Evolutionary conservation across 1,284 basidiomycete species (phyloP).

Genomic region (Porodaedalea pini): DNA sequence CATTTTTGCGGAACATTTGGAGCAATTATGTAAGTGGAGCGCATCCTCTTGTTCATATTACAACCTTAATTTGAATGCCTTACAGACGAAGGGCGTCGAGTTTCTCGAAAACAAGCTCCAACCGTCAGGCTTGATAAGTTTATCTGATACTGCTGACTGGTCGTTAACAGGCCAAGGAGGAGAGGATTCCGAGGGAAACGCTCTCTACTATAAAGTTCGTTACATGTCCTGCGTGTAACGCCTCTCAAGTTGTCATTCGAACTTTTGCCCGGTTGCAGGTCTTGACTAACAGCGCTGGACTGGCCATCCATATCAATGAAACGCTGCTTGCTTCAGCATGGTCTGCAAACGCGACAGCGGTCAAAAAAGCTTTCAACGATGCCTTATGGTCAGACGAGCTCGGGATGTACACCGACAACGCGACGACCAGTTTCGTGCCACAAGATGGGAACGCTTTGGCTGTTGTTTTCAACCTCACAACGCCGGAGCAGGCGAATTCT

Average conservation of each 20-base stretch:
- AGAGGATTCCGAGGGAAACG: constrained; percentile 47
- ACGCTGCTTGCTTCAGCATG: constrained; percentile 33
- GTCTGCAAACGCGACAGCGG: constrained; percentile 38
- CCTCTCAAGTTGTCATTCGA: not conserved
- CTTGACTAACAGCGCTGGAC: constrained; percentile 43
- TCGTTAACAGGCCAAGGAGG: constrained; percentile 45
- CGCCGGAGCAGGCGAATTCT: constrained; percentile 37
- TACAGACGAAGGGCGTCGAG: constrained; percentile 41
- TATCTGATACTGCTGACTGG: constrained; percentile 47
- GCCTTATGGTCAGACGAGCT: constrained; percentile 41
- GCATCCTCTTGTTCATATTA: not conserved
- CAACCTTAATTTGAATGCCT: too few relatives aligned
- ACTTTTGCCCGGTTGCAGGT: constrained; percentile 31
- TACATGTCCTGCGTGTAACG: not conserved
- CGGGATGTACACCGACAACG: constrained; percentile 49
- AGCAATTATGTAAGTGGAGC: constrained; percentile 35
- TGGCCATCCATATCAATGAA: constrained; percentile 41
- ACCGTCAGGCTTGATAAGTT: constrained; percentile 43
- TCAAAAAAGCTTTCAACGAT: constrained; percentile 42
- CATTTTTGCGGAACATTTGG: constrained; percentile 43
- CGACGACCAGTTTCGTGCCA: constrained; percentile 40
- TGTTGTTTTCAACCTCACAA: constrained; percentile 46
- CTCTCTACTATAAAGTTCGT: constrained; percentile 45
- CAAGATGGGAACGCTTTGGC: constrained; percentile 52
- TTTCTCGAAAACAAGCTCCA: constrained; percentile 46